Conservation (phyloP, 202 grass and related monocot species). For the Hordeum pubiflorum region DNA sequence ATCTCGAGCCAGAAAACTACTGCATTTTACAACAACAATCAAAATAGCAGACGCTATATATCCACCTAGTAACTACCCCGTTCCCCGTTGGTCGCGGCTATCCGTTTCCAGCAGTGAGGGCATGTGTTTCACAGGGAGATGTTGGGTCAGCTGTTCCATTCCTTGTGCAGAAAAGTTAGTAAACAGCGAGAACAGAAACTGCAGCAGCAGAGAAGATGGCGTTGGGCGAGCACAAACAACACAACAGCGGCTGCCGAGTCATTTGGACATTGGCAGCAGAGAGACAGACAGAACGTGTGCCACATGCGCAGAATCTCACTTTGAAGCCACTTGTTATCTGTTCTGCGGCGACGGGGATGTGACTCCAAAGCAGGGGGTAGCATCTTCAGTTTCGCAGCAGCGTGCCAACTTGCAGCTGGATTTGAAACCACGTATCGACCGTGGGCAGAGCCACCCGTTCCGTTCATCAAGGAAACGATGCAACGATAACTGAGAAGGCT, state of each 20-base stretch:
- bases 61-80: too few species aligned
- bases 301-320: not conserved
- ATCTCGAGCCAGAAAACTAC: not conserved
- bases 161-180: not conserved
- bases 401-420: not conserved
- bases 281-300: not conserved
- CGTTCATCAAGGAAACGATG: too few species aligned
- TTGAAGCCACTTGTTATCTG: slow-evolving; percentile 5
- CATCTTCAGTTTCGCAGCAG: not conserved
- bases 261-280: not conserved
- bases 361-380: not conserved
- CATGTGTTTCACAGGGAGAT: not conserved
- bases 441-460: too few species aligned
- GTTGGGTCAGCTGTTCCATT: not conserved
- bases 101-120: not conserved
- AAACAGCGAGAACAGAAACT: not conserved
- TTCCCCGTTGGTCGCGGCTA: not conserved
- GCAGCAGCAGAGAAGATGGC: not conserved
- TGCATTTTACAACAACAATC: too few species aligned
- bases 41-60: too few species aligned
- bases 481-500: too few species aligned
- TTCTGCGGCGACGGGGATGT: not conserved
- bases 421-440: not conserved
- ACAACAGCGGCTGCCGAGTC: not conserved
- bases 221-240: too few species aligned